Percentiles rank a stretch among this genome's conserved stretches.
Evolutionary conservation across 2,329 filamentous ascomycete genomes (phyloP).

Genomic region (Botrytis elliptica): DNA sequence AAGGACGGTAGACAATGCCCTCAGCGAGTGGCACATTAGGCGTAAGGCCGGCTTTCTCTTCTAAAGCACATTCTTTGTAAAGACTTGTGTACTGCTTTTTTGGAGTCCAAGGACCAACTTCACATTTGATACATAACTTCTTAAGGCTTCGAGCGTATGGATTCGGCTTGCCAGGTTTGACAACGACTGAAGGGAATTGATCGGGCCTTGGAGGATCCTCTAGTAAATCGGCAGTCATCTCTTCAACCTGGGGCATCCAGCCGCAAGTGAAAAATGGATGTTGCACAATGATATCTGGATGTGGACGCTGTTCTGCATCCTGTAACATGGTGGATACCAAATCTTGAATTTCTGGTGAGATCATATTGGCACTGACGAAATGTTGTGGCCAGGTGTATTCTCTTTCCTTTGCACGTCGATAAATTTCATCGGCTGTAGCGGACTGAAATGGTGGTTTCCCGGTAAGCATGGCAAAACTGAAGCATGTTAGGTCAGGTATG

Average conservation of each 20-base stretch:
- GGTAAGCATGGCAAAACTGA: conserved; percentile 89
- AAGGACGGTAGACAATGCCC: conserved; percentile 63
- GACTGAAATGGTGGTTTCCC: conserved; percentile 97
- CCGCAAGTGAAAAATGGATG: conserved; percentile 78
- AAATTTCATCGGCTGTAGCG: conserved; percentile 81
- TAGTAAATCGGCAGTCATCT: conserved; percentile 58
- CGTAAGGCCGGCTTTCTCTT: conserved; percentile 64
- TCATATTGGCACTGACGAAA: conserved; percentile 64
- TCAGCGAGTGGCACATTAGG: conserved; percentile 61
- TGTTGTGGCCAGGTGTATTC: conserved; percentile 78
- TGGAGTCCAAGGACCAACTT: conserved; percentile 55
- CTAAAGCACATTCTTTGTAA: conserved; percentile 66
- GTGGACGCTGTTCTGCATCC: conserved; percentile 71
- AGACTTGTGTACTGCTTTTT: conserved; percentile 49
- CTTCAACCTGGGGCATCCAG: conserved; percentile 63
- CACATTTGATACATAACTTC: conserved; percentile 57
- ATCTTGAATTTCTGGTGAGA: conserved; percentile 73
- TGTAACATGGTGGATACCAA: conserved; percentile 74
- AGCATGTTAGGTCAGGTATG: conserved; percentile 32
- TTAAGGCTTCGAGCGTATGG: conserved; percentile 50
- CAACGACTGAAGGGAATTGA: conserved; percentile 53
- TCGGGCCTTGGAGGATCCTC: conserved; percentile 56
- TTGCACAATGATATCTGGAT: conserved; percentile 74
- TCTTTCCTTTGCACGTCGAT: conserved; percentile 65
- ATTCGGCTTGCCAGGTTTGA: conserved; percentile 44